Evolutionary conservation across 306 rosid species (phyloP), one percentile per base, ranked within the genome.

Genomic region (Castanea mollissima): DNA sequence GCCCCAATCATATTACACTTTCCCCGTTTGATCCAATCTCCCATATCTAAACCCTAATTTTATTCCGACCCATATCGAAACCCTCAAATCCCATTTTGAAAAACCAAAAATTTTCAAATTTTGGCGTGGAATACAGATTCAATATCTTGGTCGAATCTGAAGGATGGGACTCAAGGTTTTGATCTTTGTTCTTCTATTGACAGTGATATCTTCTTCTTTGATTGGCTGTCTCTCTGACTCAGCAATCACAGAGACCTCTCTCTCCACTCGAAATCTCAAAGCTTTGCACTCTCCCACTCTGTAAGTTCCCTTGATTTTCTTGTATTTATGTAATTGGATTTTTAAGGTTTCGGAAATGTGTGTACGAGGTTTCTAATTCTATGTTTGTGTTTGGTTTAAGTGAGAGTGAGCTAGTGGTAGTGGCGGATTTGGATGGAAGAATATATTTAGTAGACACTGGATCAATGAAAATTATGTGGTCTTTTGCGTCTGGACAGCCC

Each of bases 391-490:
- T 64, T 68, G 52, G 38, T 34, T 19, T 23, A 19, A 68, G 72
- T 10, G 38, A 68, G 41, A 13, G 12, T 18, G 72, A 35, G 52
- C 5, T 35, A 68, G 85, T 83, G 5, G 82, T 94, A 58, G 52
- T 87, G 76, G 93, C 90, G 71, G 74, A 83, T 18, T 78, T 83
- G 27, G 92, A 92, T 83, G 98, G 98, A 81, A 85, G 77, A 25
- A 81, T 94, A 67, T 81, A 79, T 76, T 83, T 91, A 77, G 82
- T 88, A 86, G 92, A 91, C 7, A 82, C 62, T 71, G 85, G 77
- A 35, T 79, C 89, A 25, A 63, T 35, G 78, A 85, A 78, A 59
- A 83, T 84, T 19, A 80, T 89, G 76, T 94, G 97, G 97, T 85
- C 94, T 4, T 85, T 94, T 73, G 44, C 81, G 14, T 89, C 97